Conservation (phyloP, 2,329 filamentous ascomycete genomes). For the Elsinoe ampelina region DNA sequence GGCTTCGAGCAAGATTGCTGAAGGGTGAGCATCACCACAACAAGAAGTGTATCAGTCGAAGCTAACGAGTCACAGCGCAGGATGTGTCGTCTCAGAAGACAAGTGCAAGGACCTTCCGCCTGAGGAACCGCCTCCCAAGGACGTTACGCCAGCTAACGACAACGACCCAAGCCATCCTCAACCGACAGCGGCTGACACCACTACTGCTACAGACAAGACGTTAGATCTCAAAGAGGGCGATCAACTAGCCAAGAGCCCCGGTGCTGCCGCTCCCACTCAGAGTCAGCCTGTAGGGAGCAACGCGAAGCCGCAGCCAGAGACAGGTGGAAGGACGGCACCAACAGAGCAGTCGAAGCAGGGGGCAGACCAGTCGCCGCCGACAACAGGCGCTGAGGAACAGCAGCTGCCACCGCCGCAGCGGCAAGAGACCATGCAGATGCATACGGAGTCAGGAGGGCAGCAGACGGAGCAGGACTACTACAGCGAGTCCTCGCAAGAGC, state of each 20-base stretch:
- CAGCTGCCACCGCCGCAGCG: not conserved
- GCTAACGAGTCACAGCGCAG: not conserved
- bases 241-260: too few relatives aligned
- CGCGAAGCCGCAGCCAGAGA: too few relatives aligned
- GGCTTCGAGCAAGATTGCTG: slow-evolving; percentile 2
- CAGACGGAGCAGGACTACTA: not conserved
- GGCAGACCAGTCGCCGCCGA: not conserved
- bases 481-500: not conserved
- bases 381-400: not conserved
- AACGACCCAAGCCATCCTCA: not conserved
- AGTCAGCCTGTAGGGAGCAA: too few relatives aligned
- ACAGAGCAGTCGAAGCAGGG: not conserved
- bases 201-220: too few relatives aligned
- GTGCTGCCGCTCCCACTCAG: too few relatives aligned
- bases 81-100: not conserved
- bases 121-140: not conserved
- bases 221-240: too few relatives aligned
- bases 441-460: not conserved
- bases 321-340: not conserved
- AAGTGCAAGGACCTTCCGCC: not conserved
- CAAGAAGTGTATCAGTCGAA: not conserved
- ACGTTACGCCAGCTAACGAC: not conserved
- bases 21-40: not conserved
- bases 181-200: not conserved
- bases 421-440: not conserved